phyloP scores from a whole-genome alignment of 2,329 filamentous ascomycete genomes.

The Talaromyces albobiverticillius region DNA sequence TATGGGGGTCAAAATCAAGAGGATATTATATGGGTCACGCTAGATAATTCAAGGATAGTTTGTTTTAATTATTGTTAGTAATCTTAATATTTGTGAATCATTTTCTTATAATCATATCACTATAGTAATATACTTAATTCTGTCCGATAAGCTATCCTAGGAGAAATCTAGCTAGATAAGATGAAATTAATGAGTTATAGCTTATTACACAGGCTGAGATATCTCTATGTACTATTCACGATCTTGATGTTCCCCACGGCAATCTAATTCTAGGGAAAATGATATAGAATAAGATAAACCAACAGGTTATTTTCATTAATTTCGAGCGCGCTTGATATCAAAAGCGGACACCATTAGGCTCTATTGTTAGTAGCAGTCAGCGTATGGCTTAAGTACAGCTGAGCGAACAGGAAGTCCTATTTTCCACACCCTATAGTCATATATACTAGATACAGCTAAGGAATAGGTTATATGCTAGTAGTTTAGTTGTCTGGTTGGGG shows the following conservation, averaged over 20 bases:
- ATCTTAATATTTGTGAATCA: neutral
- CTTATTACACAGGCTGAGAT: conserved; percentile 16
- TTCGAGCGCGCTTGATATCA: neutral
- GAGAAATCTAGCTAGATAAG: neutral
- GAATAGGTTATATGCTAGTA: too few species aligned
- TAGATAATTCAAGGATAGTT: too few species aligned
- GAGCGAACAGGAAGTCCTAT: neutral
- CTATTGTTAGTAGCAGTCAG: too few species aligned
- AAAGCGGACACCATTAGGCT: neutral
- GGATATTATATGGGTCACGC: too few species aligned
- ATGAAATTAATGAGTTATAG: conserved; percentile 4
- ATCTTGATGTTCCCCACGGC: neutral
- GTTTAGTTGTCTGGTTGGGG: too few species aligned
- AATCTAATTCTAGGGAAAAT: neutral
- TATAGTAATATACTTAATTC: neutral
- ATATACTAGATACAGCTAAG: neutral
- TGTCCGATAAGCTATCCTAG: neutral
- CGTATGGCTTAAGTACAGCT: neutral
- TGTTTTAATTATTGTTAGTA: too few species aligned
- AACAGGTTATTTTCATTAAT: neutral
- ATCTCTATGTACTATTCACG: neutral
- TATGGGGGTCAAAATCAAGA: too few species aligned
- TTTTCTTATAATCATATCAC: neutral
- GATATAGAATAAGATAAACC: neutral
- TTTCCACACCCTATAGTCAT: neutral